Evolutionary conservation across 129 eudicot genomes (phyloP), one percentile per base, ranked within the genome.

Genomic region (Tanacetum coccineum): DNA sequence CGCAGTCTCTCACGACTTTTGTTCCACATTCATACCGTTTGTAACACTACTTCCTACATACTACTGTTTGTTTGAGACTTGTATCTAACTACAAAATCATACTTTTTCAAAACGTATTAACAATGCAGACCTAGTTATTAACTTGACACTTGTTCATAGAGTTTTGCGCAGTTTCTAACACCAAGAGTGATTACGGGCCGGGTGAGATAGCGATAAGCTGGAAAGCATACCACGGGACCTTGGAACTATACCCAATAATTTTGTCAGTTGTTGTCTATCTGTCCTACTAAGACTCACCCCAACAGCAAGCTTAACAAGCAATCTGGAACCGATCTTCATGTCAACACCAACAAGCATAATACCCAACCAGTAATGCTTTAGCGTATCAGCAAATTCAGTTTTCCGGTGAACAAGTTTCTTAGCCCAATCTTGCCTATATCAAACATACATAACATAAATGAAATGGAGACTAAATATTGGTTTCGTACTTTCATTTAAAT

Each of bases 361-460:
- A 50, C 99, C 97, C 85, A 89, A 78, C 99, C 99, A 94, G 71
- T 89, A 94, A 73, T 94, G 99, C 73, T 89, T 87, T 82, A 89
- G 2, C 10, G 97, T 94, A 6, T 96, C 88, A 74, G 81, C 82
- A 66, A 89, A 82, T 74, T 89, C 97, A 72, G 85, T 77, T 83
- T 94, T 94, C 99, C 94, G 89, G 68, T 94, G 99, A 54, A 70
- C 73, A 39, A 87, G 81, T 69, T 94, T 94, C 59, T 79, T 87
- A 55, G 88, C 99, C 99, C 99, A 94, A 59, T 94, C 99, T 70
- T 82, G 87, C 94, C 99, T 94, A 60, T 47, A 65, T 51, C 9
- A 66, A 72, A 75, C 63, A 70, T 20, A 75, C 63, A 70, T 20
- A 45, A 62, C 11, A 67, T 13, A 67, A 71, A 17, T 18, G 13